Evolutionary conservation across 108 stramenopile genomes (phyloP).

Genomic region (Pseudonitzschia pungens): DNA sequence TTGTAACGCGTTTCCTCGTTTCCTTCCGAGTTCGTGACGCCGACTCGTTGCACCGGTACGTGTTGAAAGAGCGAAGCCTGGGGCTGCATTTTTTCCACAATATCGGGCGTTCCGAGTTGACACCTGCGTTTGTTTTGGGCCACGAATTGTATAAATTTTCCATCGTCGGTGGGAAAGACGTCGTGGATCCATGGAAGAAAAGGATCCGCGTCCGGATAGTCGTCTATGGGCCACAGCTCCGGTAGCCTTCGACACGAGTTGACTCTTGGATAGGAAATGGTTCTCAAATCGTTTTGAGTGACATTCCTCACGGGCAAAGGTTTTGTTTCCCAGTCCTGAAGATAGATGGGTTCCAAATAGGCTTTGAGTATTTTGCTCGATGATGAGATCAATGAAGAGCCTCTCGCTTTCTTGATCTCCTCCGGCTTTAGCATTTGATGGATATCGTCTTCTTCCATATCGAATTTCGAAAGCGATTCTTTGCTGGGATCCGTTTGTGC

Average conservation of each 20-base stretch:
- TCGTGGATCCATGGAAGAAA: conserved; percentile 90
- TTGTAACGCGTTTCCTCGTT: conserved; percentile 46
- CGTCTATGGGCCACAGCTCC: conserved; percentile 72
- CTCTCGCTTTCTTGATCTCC: conserved; percentile 13
- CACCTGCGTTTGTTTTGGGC: conserved; percentile 87
- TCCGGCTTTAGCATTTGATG: conserved; percentile 26
- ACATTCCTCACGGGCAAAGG: conserved; percentile 41
- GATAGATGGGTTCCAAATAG: conserved; percentile 41
- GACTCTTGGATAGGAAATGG: conserved; percentile 23
- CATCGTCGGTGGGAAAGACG: conserved; percentile 82
- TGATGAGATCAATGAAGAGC: not conserved
- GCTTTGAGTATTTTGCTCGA: conserved; percentile 15
- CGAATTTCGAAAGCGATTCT: not conserved
- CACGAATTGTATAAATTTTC: conserved; percentile 70
- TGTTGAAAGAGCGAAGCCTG: conserved; percentile 84
- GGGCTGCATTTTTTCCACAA: conserved; percentile 54
- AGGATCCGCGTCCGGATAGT: conserved; percentile 66
- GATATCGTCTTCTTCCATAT: conserved; percentile 31
- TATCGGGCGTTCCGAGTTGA: conserved; percentile 36
- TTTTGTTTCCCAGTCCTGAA: conserved; percentile 33
- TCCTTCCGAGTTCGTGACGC: not conserved
- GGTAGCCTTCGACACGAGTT: conserved; percentile 44
- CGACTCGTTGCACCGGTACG: conserved; percentile 66
- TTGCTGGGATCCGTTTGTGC: not conserved
- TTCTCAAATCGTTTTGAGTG: conserved; percentile 19